phyloP scores from a whole-genome alignment of 2,329 filamentous ascomycete species.

The Calonectria leucothoes region DNA sequence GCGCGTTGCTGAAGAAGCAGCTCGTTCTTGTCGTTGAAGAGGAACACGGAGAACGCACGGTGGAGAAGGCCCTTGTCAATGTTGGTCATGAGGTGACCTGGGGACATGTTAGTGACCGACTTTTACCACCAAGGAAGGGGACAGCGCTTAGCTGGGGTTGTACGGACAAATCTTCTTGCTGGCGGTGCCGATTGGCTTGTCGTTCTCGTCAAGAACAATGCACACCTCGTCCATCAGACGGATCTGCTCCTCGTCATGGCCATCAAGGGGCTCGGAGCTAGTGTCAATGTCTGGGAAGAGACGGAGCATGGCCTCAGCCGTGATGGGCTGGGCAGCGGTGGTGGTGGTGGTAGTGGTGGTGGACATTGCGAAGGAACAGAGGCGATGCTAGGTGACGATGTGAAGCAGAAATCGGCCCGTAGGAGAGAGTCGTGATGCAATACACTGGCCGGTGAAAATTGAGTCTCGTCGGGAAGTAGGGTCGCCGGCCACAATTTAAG shows the following conservation, averaged over 20 bases:
- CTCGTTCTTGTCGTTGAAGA: conserved; percentile 94
- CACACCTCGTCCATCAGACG: conserved; percentile 98
- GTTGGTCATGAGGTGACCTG: conserved; percentile 96
- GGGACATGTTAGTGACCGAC: conserved; percentile 24
- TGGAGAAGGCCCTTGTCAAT: conserved; percentile 96
- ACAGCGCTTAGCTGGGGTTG: neutral
- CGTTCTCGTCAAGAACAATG: conserved; percentile 94
- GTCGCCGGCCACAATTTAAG: conserved; percentile 40
- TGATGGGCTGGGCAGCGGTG: conserved; percentile 72
- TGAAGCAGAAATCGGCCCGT: neutral
- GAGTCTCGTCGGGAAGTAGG: conserved; percentile 7
- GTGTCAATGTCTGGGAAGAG: conserved; percentile 88
- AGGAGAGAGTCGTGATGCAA: neutral
- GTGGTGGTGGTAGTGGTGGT: conserved; percentile 54
- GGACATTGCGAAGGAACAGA: conserved; percentile 42
- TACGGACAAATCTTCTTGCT: conserved; percentile 96
- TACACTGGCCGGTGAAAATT: conserved; percentile 10
- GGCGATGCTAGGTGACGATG: neutral
- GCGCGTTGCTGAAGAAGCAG: conserved; percentile 96
- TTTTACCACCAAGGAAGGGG: neutral
- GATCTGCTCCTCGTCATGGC: conserved; percentile 98
- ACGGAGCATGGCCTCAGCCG: conserved; percentile 85
- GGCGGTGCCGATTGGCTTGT: conserved; percentile 91
- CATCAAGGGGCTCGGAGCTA: conserved; percentile 79
- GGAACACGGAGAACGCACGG: conserved; percentile 96